Conservation (phyloP, 2,329 filamentous ascomycete genomes). For the Penicillium sp. region DNA sequence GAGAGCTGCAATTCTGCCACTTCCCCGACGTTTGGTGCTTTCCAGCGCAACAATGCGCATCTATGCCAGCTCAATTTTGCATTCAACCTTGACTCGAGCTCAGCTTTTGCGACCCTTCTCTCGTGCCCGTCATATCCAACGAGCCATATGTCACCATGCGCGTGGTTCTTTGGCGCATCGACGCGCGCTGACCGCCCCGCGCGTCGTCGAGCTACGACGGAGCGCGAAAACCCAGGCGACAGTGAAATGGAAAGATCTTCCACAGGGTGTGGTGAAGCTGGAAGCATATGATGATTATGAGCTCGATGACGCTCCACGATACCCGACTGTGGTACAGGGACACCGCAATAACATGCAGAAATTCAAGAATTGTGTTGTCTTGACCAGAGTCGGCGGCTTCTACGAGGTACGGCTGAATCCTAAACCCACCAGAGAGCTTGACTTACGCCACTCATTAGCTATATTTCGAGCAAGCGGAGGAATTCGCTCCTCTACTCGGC, state of each 20-base stretch:
- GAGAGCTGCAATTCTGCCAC: slow-evolving; percentile 20
- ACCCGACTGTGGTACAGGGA: slow-evolving; percentile 85
- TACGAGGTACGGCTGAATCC: slow-evolving; percentile 59
- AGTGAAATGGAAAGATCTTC: slow-evolving; percentile 46
- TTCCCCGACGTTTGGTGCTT: slow-evolving; percentile 5
- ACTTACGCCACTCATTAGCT: slow-evolving; percentile 45
- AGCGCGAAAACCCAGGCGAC: slow-evolving; percentile 36
- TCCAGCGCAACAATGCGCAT: slow-evolving; percentile 23
- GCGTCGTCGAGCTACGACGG: slow-evolving; percentile 18
- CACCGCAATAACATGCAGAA: slow-evolving; percentile 83
- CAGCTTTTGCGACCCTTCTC: slow-evolving; percentile 2
- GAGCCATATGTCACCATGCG: slow-evolving; percentile 31
- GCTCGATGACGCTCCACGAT: slow-evolving; percentile 51
- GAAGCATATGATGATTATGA: slow-evolving; percentile 40
- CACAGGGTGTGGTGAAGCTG: slow-evolving; percentile 51
- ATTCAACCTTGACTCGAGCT: background rate
- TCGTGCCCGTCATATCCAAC: slow-evolving; percentile 20
- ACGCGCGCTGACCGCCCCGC: slow-evolving; percentile 13
- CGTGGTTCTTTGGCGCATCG: slow-evolving; percentile 18
- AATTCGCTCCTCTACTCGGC: slow-evolving; percentile 77
- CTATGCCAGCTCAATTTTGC: slow-evolving; percentile 12
- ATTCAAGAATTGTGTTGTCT: slow-evolving; percentile 81
- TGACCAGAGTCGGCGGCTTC: slow-evolving; percentile 91
- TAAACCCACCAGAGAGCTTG: background rate
- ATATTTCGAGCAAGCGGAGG: slow-evolving; percentile 92